These are phyloP conservation scores for Candida pini DNA, from an alignment of 805 yeast species.

Conservation along the genomic window DNA sequence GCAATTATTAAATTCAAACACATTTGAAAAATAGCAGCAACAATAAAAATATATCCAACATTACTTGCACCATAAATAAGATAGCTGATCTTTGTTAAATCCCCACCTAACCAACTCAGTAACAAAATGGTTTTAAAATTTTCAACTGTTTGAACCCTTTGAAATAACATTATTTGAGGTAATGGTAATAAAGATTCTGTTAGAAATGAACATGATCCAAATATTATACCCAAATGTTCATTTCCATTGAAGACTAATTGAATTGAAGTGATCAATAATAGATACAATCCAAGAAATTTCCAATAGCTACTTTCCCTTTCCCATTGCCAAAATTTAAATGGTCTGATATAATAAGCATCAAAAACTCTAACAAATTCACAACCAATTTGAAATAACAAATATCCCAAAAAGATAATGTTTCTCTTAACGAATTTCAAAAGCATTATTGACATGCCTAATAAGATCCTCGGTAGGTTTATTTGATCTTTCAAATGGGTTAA, in stretches of 20 bases:
- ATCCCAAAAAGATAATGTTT: slow-evolving; percentile 10
- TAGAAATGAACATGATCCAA: slow-evolving; percentile 41
- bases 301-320: slow-evolving; percentile 17
- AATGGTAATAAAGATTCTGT: slow-evolving; percentile 70
- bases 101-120: slow-evolving; percentile 87
- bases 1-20: slow-evolving; percentile 66
- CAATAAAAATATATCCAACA: slow-evolving; percentile 56
- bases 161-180: slow-evolving; percentile 69
- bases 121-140: slow-evolving; percentile 75
- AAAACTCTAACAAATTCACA: slow-evolving; percentile 50
- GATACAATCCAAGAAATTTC: slow-evolving; percentile 45
- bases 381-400: slow-evolving; percentile 13
- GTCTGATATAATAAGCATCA: slow-evolving; percentile 64
- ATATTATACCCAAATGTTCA: slow-evolving; percentile 24
- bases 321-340: slow-evolving; percentile 86
- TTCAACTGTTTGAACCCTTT: slow-evolving; percentile 60
- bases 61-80: slow-evolving; percentile 71
- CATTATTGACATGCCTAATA: no score
- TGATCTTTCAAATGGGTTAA: no score
- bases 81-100: slow-evolving; percentile 69
- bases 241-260: slow-evolving; percentile 21
- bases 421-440: slow-evolving; percentile 11
- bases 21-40: slow-evolving; percentile 77
- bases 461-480: no score
- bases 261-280: slow-evolving; percentile 10